These are phyloP conservation scores for Isatis tinctoria DNA, from an alignment of 345 rosid species.

Conservation along the genomic window DNA sequence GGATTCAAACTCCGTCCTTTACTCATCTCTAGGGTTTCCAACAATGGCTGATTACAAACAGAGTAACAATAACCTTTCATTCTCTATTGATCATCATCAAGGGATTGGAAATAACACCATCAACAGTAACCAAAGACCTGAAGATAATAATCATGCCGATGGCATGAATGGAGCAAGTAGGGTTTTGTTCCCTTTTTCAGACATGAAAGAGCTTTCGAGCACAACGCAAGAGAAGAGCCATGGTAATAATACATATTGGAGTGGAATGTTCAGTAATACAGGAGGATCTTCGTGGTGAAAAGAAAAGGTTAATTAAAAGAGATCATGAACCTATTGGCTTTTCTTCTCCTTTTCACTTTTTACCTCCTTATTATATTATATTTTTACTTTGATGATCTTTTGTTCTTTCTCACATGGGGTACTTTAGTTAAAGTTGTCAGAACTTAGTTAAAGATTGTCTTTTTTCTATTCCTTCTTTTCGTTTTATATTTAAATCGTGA, in stretches of 20 bases:
- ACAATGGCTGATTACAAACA: slow-evolving; percentile 31
- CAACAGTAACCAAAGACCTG: slow-evolving; percentile 16
- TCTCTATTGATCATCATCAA: slow-evolving; percentile 32
- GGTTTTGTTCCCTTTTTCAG: slow-evolving; percentile 33
- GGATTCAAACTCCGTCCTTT: slow-evolving; percentile 33
- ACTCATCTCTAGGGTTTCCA: slow-evolving; percentile 35
- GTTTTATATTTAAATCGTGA: background rate
- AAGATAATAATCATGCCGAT: slow-evolving; percentile 17
- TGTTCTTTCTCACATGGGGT: slow-evolving; percentile 35
- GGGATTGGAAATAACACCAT: slow-evolving; percentile 26
- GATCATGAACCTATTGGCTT: slow-evolving; percentile 7
- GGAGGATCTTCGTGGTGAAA: slow-evolving; percentile 37
- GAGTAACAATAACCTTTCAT: slow-evolving; percentile 24
- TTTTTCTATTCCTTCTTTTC: background rate
- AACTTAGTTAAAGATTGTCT: slow-evolving; percentile 28
- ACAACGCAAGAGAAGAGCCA: slow-evolving; percentile 26
- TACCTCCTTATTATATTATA: slow-evolving; percentile 14
- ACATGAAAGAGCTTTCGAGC: slow-evolving; percentile 33
- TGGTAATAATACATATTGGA: slow-evolving; percentile 31
- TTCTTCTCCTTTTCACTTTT: background rate
- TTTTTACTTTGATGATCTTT: slow-evolving; percentile 30
- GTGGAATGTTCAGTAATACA: slow-evolving; percentile 33
- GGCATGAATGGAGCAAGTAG: slow-evolving; percentile 33
- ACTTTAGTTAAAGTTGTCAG: slow-evolving; percentile 38
- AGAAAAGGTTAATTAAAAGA: slow-evolving; percentile 11